phyloP scores from a whole-genome alignment of 345 rosid species.

The Nephelium lappaceum region DNA sequence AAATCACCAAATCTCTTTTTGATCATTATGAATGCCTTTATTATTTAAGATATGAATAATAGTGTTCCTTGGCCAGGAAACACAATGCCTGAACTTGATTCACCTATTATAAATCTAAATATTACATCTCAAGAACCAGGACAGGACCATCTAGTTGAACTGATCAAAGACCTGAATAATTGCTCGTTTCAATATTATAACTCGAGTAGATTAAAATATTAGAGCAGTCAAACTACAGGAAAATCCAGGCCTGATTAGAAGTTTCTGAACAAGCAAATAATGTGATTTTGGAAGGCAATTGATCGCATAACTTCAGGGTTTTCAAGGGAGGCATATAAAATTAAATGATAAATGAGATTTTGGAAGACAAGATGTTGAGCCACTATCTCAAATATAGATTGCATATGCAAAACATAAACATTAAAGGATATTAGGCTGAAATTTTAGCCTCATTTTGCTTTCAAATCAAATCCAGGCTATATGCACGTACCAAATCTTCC shows the following conservation, averaged over 20 bases:
- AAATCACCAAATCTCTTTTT: conserved; percentile 11
- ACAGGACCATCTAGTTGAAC: conserved; percentile 2
- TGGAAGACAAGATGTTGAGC: not conserved
- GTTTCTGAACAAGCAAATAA: not conserved
- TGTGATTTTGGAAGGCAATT: not conserved
- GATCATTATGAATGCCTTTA: not conserved
- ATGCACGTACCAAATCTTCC: not conserved
- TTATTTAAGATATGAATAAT: not conserved
- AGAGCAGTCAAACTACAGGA: not conserved
- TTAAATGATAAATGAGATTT: not conserved
- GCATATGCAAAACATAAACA: not conserved
- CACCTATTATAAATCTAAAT: not conserved
- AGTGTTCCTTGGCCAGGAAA: not conserved
- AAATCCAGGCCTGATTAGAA: not conserved
- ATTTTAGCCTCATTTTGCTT: not conserved
- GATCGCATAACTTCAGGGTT: not conserved
- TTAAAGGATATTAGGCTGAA: not conserved
- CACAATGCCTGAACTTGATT: not conserved
- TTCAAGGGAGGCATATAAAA: not conserved
- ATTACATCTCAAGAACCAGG: not conserved
- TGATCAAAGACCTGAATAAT: not conserved
- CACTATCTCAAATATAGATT: not conserved
- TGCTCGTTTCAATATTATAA: conserved; percentile 1
- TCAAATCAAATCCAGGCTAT: not conserved
- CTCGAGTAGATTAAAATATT: not conserved